Evolutionary conservation across 2,329 filamentous ascomycete genomes (phyloP).

Genomic region (Xylaria polymorpha): DNA sequence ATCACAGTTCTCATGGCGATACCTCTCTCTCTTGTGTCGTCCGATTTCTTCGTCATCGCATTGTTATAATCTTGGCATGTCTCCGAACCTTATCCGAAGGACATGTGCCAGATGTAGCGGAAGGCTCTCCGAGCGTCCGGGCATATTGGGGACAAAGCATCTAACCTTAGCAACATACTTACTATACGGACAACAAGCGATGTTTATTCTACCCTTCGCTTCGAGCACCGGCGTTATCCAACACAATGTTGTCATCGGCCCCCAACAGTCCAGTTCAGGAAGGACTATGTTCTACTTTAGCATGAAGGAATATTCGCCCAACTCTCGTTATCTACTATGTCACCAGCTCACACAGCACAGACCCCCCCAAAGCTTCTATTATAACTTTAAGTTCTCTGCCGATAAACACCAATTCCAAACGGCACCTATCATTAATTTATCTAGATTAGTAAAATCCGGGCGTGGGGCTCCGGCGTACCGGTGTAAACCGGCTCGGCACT

Average conservation of each 20-base stretch:
- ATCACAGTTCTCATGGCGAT: not conserved
- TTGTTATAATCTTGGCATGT: constrained; percentile 3
- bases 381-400: too few species aligned
- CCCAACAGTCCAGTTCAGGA: not conserved
- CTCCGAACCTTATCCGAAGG: not conserved
- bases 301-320: not conserved
- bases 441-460: not conserved
- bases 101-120: not conserved
- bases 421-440: not conserved
- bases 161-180: not conserved
- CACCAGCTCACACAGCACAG: not conserved
- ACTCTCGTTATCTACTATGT: not conserved
- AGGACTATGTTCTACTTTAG: not conserved
- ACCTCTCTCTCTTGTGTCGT: not conserved
- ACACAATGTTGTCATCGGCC: not conserved
- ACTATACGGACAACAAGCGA: not conserved
- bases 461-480: not conserved
- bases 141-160: not conserved
- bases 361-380: not conserved
- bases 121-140: not conserved
- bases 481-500: not conserved
- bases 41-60: not conserved
- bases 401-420: not conserved
- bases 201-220: not conserved
- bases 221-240: not conserved